Evolutionary conservation across 352 stramenopile genomes (phyloP), one percentile per base, ranked within the genome.

Genomic region (Plasmopara viticola): DNA sequence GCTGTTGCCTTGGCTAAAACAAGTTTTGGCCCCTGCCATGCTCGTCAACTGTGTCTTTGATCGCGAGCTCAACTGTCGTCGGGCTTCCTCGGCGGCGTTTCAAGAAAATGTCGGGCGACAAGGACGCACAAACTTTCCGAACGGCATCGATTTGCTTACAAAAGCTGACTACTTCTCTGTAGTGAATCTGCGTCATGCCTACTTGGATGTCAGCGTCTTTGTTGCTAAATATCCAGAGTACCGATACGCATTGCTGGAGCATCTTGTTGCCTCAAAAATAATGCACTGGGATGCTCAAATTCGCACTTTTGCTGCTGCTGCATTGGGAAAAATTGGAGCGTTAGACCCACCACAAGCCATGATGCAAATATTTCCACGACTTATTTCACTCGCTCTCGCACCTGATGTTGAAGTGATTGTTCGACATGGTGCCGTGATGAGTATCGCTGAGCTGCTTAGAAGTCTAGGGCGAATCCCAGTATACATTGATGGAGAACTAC

Each of bases 101-200:
- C 97, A 99, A 68, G 92, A 98, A 55, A 94, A 86, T 49, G 88
- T 97, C 39, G 93, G 93, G 4, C 78, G 90, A 0, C 86, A 97
- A 64, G 87, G 86, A 25, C 68, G 78, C 0, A 63, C 76, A 1
- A 98, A 98, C 54, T 98, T 99, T 69, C 87, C 91, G 4, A 82
- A 99, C 58, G 96, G 97, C 0, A 99, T 99, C 45, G 89, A 95
- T 13, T 86, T 99, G 44, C 76, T 99, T 15, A 98, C 95, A 5
- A 84, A 81, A 52, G 96, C 96, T 3, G 96, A 99, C 67, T 99
- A 98, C 67, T 98, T 98, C 53, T 96, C 95, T 2, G 72, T 99
- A n/a, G 94, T 80, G 9, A 91, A 88, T 45, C 51, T 90, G 20
- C 89, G 68, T 4, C 81, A 98, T 56, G 88, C 96, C 4, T 99